Base-by-base conservation (phyloP, 495 filamentous ascomycete genomes). In the Daldinia caldariorum region DNA sequence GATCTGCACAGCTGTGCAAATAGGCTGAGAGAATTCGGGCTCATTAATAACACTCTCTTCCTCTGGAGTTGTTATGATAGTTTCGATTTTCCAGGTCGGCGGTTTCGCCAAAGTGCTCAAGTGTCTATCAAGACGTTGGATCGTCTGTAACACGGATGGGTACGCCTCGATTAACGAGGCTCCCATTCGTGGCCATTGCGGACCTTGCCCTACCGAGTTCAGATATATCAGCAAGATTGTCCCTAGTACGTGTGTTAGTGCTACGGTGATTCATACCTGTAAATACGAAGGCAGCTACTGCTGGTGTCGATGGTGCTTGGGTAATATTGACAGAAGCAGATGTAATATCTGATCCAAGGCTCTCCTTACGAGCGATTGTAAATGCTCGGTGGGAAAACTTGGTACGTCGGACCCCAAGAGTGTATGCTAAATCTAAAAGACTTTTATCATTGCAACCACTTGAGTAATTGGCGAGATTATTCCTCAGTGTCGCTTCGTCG, bases 131-230 rank as follows among this genome's bases (percentile, higher is more conserved):
- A 6, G 47, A 10, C 9, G 66, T 43, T 18, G 58, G 14, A 77
- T 69, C 20, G 74, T 70, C 6, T 68, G 45, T 1, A 58, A 39
- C n/a, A 75, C 12, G 10, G 38, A 29, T 0, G 70, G 66, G 35
- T 62, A 68, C 13, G 68, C 49, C 8, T 69, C 49, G 0, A 84
- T 66, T 2, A 78, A 56, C 2, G 76, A 61, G n/a, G 57, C 70
- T 13, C 80, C 82, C 83, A 87, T 86, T 3, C 69, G 63, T 6
- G 77, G 63, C 84, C 84, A 88, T 63, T 88, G 85, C 9, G 74
- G 71, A 13, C 74, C 74, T 50, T 76, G 74, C 10, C 74, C 39
- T 43, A 43, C 12, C 39, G n/a, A 43, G 39, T 43, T 18, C 6
- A 35, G 9, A 35, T 7, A 35, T 35, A 35, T 35, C 34, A 35